These are phyloP conservation scores for Fusarium euwallaceae DNA, from an alignment of 2,329 filamentous ascomycete species.

Conservation along the genomic window DNA sequence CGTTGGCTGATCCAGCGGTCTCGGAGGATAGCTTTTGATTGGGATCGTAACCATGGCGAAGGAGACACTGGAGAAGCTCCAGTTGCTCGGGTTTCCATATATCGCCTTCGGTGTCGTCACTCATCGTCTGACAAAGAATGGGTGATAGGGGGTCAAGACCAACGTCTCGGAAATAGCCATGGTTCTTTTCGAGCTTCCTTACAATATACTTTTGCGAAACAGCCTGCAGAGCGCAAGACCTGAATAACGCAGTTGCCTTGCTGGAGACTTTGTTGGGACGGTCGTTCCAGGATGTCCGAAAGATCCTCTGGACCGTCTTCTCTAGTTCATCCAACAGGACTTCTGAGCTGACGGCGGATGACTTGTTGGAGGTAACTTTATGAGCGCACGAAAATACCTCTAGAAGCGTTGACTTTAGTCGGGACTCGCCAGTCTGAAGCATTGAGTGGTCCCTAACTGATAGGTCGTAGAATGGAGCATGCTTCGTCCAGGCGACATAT, in stretches of 20 bases:
- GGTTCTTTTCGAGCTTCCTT: neutral
- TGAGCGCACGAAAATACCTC: neutral
- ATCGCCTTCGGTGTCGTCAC: neutral
- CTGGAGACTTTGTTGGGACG: neutral
- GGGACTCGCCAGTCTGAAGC: neutral
- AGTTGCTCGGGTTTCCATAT: neutral
- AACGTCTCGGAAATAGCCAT: neutral
- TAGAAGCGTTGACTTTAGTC: neutral
- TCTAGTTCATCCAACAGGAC: neutral
- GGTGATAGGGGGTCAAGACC: neutral
- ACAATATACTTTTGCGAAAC: neutral
- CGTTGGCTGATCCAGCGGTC: neutral
- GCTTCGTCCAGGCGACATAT: neutral
- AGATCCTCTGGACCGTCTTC: neutral
- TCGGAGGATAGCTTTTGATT: neutral
- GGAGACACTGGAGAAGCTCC: neutral
- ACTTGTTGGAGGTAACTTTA: neutral
- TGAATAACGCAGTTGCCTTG: neutral
- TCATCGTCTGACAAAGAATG: neutral
- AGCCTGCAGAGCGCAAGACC: neutral
- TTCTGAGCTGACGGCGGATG: neutral
- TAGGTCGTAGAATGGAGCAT: neutral
- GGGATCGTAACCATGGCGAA: neutral
- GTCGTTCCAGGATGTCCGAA: neutral
- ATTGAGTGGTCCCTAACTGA: neutral